These are phyloP conservation scores for Pestalotiopsis sp. DNA, from an alignment of 2,329 filamentous ascomycete species.

Conservation along the genomic window DNA sequence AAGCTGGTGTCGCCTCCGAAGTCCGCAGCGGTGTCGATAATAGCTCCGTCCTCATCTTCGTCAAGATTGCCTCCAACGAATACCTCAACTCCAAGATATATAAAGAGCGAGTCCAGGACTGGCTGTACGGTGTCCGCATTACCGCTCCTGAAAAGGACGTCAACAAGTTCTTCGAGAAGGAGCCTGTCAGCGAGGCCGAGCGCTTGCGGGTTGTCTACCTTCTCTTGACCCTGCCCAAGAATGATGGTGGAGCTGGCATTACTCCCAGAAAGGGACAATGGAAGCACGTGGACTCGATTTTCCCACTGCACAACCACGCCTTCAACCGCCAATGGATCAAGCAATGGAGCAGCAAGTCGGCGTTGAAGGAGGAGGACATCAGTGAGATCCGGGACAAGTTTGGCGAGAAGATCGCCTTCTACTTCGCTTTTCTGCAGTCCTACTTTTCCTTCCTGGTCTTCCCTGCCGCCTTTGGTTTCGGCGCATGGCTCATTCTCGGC, in stretches of 20 bases:
- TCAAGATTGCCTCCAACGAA: conserved; percentile 75
- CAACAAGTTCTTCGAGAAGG: conserved; percentile 65
- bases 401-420: conserved; percentile 86
- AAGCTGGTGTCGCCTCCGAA: conserved; percentile 83
- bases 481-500: conserved; percentile 80
- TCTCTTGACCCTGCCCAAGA: conserved; percentile 73
- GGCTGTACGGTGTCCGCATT: conserved; percentile 85
- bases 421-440: conserved; percentile 90
- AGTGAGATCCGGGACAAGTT: conserved; percentile 76
- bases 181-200: conserved; percentile 87
- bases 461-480: conserved; percentile 76
- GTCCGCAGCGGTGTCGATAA: conserved; percentile 75
- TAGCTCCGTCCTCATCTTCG: conserved; percentile 78
- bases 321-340: conserved; percentile 79
- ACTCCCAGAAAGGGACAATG: conserved; percentile 70
- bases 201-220: conserved; percentile 85
- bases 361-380: conserved; percentile 67
- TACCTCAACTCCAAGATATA: conserved; percentile 82
- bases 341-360: conserved; percentile 72
- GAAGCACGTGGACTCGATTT: conserved; percentile 73
- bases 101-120: conserved; percentile 86
- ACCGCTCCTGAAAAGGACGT: conserved; percentile 76
- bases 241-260: conserved; percentile 79
- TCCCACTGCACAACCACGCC: conserved; percentile 75
- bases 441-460: conserved; percentile 88